Conservation (phyloP, 202 grass and related monocot species). For the Hordeum pubiflorum region DNA sequence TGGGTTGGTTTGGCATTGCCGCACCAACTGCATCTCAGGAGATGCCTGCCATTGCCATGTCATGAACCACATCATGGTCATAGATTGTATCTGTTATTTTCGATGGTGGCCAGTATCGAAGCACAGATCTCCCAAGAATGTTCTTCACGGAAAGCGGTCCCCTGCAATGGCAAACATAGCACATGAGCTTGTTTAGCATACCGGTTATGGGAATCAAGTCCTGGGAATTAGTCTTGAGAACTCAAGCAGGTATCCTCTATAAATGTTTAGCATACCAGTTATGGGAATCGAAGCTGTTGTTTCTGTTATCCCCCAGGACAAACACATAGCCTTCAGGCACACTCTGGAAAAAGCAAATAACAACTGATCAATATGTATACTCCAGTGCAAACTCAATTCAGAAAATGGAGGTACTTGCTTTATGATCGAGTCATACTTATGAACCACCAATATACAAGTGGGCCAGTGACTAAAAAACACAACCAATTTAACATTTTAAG, state of each 20-base stretch:
- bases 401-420: not conserved
- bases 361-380: not conserved
- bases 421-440: not conserved
- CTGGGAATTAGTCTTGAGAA: not conserved
- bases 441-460: not conserved
- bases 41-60: slow-evolving; percentile 28
- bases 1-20: not conserved
- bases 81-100: slow-evolving; percentile 85
- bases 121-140: slow-evolving; percentile 83
- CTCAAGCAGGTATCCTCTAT: not conserved
- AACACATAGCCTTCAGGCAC: slow-evolving; percentile 83
- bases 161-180: slow-evolving; percentile 47
- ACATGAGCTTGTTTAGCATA: slow-evolving; percentile 12
- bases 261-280: slow-evolving; percentile 54
- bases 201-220: too few species aligned
- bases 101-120: slow-evolving; percentile 91
- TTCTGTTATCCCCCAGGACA: slow-evolving; percentile 89
- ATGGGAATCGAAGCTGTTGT: slow-evolving; percentile 95
- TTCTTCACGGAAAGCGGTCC: slow-evolving; percentile 80
- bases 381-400: not conserved
- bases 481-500: not conserved
- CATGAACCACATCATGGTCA: slow-evolving; percentile 45
- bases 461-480: not conserved
- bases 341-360: slow-evolving; percentile 37
- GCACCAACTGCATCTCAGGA: slow-evolving; percentile 26